phyloP scores from a whole-genome alignment of 371 early-diverging fungal genomes.

The Apophysomyces ossiformis region DNA sequence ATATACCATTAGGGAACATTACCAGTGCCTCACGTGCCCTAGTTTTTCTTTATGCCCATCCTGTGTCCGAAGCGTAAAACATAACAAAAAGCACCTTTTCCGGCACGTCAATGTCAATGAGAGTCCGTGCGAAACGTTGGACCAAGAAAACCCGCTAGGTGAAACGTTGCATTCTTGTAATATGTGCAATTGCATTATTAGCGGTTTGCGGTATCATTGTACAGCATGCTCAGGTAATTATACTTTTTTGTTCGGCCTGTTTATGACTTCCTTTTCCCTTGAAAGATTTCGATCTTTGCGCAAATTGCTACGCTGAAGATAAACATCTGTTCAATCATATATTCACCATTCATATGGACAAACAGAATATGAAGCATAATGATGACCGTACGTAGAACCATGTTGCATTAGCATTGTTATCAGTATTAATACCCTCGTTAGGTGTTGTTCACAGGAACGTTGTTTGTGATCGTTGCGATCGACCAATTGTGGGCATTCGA shows the following conservation, averaged over 20 bases:
- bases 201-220: conserved; percentile 5
- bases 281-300: conserved; percentile 18
- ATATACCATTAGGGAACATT: neutral
- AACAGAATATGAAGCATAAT: no score
- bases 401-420: no score
- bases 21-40: neutral
- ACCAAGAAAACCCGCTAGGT: neutral
- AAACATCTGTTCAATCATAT: conserved; percentile 13
- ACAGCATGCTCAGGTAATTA: conserved; percentile 14
- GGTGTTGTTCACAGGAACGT: neutral
- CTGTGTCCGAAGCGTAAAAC: neutral
- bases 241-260: neutral
- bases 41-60: neutral
- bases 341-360: neutral
- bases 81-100: neutral
- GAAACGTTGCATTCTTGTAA: conserved; percentile 6
- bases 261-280: neutral
- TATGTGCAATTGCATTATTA: conserved; percentile 10
- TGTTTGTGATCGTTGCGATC: conserved; percentile 54
- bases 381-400: no score
- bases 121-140: neutral
- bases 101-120: neutral
- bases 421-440: neutral
- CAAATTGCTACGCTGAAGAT: neutral
- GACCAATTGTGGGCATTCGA: conserved; percentile 46